These are phyloP conservation scores for Lactarius psammicola DNA, from an alignment of 768 basidiomycete genomes.

Conservation along the genomic window DNA sequence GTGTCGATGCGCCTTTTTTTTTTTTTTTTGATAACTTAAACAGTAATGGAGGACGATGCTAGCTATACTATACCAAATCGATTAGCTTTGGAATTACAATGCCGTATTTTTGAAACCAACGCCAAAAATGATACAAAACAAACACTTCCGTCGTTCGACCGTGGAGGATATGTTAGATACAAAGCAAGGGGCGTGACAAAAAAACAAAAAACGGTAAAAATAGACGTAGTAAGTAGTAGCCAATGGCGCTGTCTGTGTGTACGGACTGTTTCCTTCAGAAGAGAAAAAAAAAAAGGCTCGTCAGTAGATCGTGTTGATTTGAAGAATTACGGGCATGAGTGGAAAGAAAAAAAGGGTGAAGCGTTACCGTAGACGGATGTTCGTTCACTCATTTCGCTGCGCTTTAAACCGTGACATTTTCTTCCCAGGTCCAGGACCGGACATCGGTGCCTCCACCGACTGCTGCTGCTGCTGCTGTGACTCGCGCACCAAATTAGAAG, in stretches of 20 bases:
- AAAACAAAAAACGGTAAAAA: too few species aligned
- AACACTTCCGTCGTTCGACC: too few species aligned
- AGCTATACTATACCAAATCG: not conserved
- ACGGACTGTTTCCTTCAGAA: too few species aligned
- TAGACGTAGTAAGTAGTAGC: too few species aligned
- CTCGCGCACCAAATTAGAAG: constrained; percentile 22
- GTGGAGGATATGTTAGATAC: not conserved
- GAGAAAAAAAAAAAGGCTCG: not conserved
- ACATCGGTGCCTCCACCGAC: not conserved
- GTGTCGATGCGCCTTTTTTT: not conserved
- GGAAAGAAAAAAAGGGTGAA: not conserved
- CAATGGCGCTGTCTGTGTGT: too few species aligned
- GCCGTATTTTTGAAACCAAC: too few species aligned
- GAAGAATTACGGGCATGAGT: not conserved
- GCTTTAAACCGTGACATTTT: constrained; percentile 33
- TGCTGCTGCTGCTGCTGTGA: not conserved
- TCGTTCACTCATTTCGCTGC: too few species aligned
- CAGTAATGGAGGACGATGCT: not conserved
- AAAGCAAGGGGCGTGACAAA: not conserved
- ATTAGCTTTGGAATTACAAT: not conserved
- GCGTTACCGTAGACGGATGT: too few species aligned
- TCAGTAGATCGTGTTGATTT: not conserved
- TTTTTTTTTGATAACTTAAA: not conserved
- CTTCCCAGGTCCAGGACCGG: constrained; percentile 23
- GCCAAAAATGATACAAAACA: too few species aligned